These are phyloP conservation scores for Penicillium sp. DNA, from an alignment of 2,329 filamentous ascomycete genomes.

Conservation along the genomic window DNA sequence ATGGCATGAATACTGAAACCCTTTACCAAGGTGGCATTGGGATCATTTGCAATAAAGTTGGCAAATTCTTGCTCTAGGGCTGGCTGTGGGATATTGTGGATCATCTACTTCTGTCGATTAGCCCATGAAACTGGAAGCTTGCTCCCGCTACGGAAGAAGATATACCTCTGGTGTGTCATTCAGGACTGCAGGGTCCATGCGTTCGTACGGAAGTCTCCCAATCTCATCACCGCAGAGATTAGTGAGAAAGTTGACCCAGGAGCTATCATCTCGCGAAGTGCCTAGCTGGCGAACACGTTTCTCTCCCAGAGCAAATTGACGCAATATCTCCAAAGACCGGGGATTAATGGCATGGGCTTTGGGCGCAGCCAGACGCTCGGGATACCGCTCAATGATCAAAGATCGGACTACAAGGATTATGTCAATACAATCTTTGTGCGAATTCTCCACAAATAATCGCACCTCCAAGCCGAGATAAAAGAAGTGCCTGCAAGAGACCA, in stretches of 20 bases:
- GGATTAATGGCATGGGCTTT: slow-evolving; percentile 28
- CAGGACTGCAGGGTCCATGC: slow-evolving; percentile 28
- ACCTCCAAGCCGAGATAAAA: slow-evolving; percentile 33
- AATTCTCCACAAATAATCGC: background rate
- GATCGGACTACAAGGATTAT: background rate
- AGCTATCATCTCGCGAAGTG: slow-evolving; percentile 34
- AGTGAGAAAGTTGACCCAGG: slow-evolving; percentile 40
- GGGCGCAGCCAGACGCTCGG: slow-evolving; percentile 18
- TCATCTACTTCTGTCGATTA: slow-evolving; percentile 2
- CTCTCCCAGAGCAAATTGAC: slow-evolving; percentile 22
- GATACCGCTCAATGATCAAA: slow-evolving; percentile 24
- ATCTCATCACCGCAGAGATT: slow-evolving; percentile 36
- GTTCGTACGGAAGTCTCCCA: slow-evolving; percentile 33
- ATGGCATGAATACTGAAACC: slow-evolving; percentile 8
- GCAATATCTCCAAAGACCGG: slow-evolving; percentile 24
- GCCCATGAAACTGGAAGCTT: background rate
- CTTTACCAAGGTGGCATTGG: background rate
- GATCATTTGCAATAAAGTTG: slow-evolving; percentile 1
- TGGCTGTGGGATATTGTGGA: slow-evolving; percentile 18
- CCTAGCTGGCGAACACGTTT: slow-evolving; percentile 29
- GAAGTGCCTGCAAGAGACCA: slow-evolving; percentile 35
- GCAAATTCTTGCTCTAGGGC: slow-evolving; percentile 9
- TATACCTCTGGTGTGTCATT: slow-evolving; percentile 36
- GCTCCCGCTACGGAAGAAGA: background rate
- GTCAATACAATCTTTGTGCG: background rate